Base-by-base conservation (phyloP, 2,329 filamentous ascomycete genomes). In the Phialemoniopsis sp. region DNA sequence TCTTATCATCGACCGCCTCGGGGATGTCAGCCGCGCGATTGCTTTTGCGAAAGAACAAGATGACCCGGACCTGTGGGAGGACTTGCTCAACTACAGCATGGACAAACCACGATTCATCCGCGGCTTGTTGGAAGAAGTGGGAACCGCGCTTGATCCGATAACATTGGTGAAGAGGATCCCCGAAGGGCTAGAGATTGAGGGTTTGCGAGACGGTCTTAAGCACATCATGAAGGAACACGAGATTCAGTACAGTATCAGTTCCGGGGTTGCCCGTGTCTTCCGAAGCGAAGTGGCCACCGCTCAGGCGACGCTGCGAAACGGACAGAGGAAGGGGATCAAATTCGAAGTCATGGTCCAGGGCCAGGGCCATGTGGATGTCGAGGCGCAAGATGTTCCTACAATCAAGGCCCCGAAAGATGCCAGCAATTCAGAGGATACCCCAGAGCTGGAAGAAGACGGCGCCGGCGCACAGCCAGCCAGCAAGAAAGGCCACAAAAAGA, bases 171-270 rank as follows among this genome's bases (percentile, higher is more conserved):
- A 87, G 13, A 80, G 90, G 5, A 98, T 98, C 19, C 93, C 93
- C 0, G 89, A 94, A 55, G 90, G 93, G 0, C 72, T 98, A 1
- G 89, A 96, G 57, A 94, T 98, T 12, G 85, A 93, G 51, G 93
- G 93, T 0, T 70, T 98, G 7, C 76, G 89, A 42, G 88, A 95
- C 46, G 93, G 91, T 0, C 74, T 98, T 4, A 85, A 85, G 33
- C 85, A 90, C 41, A 89, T 98, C 70, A 86, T 98, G 58, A 85
- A 91, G 51, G 93, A 98, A 62, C 90, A 96, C 57, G 93, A 97
- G 56, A 87, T 98, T 33, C 93, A 97, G 64, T 82, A 87, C 57
- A 93, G 86, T 51, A 96, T 98, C 56, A 91, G 86, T 47, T 83
- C 85, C 32, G 93, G 93, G 1, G 93, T 94, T 4, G 90, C 93